phyloP scores from a whole-genome alignment of 2,329 filamentous ascomycete genomes.

The Fusarium anthophilum region DNA sequence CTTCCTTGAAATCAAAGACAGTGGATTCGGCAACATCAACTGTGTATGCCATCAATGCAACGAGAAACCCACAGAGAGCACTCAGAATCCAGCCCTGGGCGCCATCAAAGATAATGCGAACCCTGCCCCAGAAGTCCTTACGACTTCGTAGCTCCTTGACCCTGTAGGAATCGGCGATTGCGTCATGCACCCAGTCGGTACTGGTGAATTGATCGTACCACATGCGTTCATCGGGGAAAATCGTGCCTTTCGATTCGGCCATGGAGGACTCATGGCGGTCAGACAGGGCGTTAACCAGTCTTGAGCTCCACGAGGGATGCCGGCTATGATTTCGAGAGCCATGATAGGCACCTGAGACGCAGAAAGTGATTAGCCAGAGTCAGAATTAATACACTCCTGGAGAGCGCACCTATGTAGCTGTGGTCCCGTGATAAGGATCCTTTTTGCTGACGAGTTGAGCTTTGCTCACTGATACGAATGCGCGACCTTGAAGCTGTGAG shows the following conservation, averaged over 20 bases:
- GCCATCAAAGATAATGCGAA: slow-evolving; percentile 82
- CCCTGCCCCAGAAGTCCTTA: slow-evolving; percentile 84
- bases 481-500: slow-evolving; percentile 53
- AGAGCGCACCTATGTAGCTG: slow-evolving; percentile 53
- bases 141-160: slow-evolving; percentile 83
- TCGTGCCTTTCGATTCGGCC: slow-evolving; percentile 70
- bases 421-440: slow-evolving; percentile 51
- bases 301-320: slow-evolving; percentile 66
- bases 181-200: slow-evolving; percentile 98
- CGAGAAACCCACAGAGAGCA: slow-evolving; percentile 85
- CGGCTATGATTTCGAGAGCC: slow-evolving; percentile 63
- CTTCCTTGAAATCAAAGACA: slow-evolving; percentile 91
- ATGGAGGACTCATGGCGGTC: slow-evolving; percentile 65
- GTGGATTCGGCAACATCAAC: slow-evolving; percentile 88
- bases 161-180: slow-evolving; percentile 91
- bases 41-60: slow-evolving; percentile 85
- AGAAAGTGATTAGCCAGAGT: slow-evolving; percentile 12
- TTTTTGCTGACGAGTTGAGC: slow-evolving; percentile 40
- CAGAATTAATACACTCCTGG: neutral
- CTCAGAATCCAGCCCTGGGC: slow-evolving; percentile 95
- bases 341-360: slow-evolving; percentile 49
- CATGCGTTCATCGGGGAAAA: slow-evolving; percentile 83
- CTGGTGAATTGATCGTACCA: slow-evolving; percentile 99
- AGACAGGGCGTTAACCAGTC: slow-evolving; percentile 69
- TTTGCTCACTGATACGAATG: slow-evolving; percentile 51